A percentile compares a stretch with the other conserved stretches of the same genome.
These are phyloP conservation scores for Fraxinus angustifolia DNA, from an alignment of 305 asterid species.

Conservation along the genomic window DNA sequence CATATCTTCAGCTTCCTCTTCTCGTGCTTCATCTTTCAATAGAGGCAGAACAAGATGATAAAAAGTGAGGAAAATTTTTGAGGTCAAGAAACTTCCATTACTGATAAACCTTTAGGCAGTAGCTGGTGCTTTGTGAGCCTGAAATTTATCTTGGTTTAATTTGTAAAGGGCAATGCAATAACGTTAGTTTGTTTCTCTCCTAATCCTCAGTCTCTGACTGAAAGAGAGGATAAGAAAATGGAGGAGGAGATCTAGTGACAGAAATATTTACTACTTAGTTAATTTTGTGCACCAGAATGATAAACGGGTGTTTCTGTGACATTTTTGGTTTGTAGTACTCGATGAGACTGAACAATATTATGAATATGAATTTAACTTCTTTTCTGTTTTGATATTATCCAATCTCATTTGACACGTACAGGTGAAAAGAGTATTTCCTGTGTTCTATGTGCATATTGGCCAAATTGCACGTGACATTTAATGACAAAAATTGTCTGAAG, in stretches of 20 bases:
- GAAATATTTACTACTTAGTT: background rate
- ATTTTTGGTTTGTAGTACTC: no score
- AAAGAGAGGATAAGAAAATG: constrained; percentile 24
- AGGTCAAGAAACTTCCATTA: constrained; percentile 31
- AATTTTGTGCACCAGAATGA: background rate
- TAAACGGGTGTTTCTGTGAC: no score
- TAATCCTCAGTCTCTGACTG: background rate
- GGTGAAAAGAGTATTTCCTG: background rate
- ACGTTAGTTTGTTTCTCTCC: constrained; percentile 31
- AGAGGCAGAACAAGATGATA: background rate
- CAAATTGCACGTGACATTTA: background rate
- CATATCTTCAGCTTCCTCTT: no score
- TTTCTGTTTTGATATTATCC: no score
- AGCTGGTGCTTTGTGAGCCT: constrained; percentile 53
- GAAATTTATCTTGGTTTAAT: constrained; percentile 32
- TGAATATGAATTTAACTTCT: no score
- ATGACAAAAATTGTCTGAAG: background rate
- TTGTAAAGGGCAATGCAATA: constrained; percentile 60
- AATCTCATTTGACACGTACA: background rate
- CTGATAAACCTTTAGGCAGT: constrained; percentile 10
- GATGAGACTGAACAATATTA: no score
- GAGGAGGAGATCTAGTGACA: constrained; percentile 9
- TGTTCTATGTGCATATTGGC: background rate
- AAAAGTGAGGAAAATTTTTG: constrained; percentile 5
- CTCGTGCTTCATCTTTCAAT: no score